phyloP scores from a whole-genome alignment of 768 basidiomycete genomes.

The Strobilomyces dryophilus region DNA sequence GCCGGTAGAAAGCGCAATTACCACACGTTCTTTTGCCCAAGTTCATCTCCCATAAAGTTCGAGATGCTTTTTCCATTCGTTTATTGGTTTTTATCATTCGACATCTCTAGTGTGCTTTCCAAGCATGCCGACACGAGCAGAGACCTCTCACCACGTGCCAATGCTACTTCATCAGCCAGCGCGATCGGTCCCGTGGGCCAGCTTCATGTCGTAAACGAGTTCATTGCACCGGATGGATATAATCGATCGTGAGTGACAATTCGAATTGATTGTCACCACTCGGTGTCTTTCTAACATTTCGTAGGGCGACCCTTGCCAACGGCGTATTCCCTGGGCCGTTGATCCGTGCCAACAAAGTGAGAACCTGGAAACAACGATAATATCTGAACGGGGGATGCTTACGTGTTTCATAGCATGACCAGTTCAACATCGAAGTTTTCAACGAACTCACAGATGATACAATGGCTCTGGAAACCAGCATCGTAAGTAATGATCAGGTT shows the following conservation, averaged over 20 bases:
- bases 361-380: not conserved
- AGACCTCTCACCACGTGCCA: not conserved
- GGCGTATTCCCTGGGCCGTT: conserved; percentile 38
- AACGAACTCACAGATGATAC: conserved; percentile 32
- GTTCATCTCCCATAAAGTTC: not conserved
- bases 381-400: not conserved
- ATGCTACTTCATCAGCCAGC: not conserved
- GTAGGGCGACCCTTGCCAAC: not conserved
- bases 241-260: not conserved
- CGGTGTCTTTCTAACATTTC: not conserved
- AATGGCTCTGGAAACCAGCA: conserved; percentile 46
- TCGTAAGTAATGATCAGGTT: conserved; percentile 16
- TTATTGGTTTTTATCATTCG: not conserved
- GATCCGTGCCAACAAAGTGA: conserved; percentile 36
- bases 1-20: not conserved
- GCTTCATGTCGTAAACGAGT: not conserved
- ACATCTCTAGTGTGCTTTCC: not conserved
- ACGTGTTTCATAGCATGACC: not conserved
- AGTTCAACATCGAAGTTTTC: not conserved
- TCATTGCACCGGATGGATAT: not conserved
- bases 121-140: not conserved
- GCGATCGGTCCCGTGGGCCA: not conserved
- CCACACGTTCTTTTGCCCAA: not conserved
- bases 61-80: not conserved
- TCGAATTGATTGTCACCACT: not conserved